Evolutionary conservation across 768 basidiomycete genomes (phyloP).

Genomic region (Suillus subluteus): DNA sequence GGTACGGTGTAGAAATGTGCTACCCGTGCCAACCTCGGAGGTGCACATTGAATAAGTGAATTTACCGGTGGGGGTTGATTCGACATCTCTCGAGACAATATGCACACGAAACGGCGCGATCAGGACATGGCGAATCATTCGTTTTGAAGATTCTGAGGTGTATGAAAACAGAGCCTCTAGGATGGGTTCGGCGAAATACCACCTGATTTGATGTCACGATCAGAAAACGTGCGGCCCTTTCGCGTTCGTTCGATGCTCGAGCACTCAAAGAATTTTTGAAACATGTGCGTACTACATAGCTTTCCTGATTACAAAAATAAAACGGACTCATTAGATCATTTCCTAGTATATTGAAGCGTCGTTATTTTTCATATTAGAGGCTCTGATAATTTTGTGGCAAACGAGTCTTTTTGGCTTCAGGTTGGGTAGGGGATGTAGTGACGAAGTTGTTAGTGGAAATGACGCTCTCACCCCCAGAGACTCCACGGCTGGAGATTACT

Average conservation of each 20-base stretch:
- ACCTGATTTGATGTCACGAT: background rate
- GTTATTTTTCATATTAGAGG: no score
- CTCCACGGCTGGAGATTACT: background rate
- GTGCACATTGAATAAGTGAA: background rate
- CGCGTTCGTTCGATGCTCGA: background rate
- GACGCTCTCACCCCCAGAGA: background rate
- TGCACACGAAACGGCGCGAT: background rate
- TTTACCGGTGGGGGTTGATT: background rate
- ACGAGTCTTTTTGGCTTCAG: no score
- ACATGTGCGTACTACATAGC: background rate
- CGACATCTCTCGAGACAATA: background rate
- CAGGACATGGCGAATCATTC: background rate
- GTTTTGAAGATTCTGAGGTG: background rate
- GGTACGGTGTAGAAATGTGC: no score
- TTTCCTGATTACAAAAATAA: background rate
- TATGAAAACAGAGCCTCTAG: background rate
- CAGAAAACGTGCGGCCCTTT: background rate
- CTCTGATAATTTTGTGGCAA: no score
- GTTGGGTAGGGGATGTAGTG: no score
- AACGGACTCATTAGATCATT: background rate
- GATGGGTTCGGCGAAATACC: background rate
- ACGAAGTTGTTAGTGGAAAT: no score
- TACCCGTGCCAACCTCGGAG: background rate
- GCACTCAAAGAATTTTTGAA: background rate
- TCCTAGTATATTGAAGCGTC: background rate